Evolutionary conservation across 768 basidiomycete genomes (phyloP), one percentile per base, ranked within the genome.

Genomic region (Tulasnella sp.): DNA sequence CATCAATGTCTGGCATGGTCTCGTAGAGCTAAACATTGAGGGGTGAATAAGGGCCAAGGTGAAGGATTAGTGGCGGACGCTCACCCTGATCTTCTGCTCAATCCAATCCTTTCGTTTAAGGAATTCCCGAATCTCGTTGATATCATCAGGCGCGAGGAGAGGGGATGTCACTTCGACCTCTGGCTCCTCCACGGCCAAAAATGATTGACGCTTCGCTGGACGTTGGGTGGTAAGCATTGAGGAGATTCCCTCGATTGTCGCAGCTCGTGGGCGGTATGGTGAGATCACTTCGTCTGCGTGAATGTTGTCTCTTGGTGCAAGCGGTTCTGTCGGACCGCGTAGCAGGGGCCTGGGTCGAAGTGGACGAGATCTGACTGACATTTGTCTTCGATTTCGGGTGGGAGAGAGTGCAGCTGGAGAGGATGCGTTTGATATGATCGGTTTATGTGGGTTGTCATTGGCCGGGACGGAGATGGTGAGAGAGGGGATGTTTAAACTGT

Each of bases 61-160:
- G 58, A 77, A 34, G 42, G 17, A 76, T 77, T 75, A n/a, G 72
- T 74, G 42, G 36, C 58, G 77, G 74, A 52, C 64, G 3, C 84
- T 75, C 77, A 91, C 94, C 84, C 89, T 90, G 80, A 91, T 94
- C 86, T 94, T 95, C 79, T 90, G 90, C 81, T 93, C 91, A 79
- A 96, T 95, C 94, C 94, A 96, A 75, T 86, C 88, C 84, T 93
- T 93, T 82, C 92, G 86, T 54, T 78, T 79, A 2, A 78, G 75
- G 72, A 81, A 81, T 38, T 78, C 78, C n/a, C 78, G 78, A 25
- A 79, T 68, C 73, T 79, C 78, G 37, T 52, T 45, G 12, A 78
- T 70, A 54, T 79, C 78, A 8, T 72, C 71, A 17, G 78, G 40
- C 14, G 34, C 69, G 31, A 78, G 78, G 40, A 45, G 38, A 15